Evolutionary conservation across 164 flowering plant species (phyloP).

Genomic region (Stephania cephalantha): DNA sequence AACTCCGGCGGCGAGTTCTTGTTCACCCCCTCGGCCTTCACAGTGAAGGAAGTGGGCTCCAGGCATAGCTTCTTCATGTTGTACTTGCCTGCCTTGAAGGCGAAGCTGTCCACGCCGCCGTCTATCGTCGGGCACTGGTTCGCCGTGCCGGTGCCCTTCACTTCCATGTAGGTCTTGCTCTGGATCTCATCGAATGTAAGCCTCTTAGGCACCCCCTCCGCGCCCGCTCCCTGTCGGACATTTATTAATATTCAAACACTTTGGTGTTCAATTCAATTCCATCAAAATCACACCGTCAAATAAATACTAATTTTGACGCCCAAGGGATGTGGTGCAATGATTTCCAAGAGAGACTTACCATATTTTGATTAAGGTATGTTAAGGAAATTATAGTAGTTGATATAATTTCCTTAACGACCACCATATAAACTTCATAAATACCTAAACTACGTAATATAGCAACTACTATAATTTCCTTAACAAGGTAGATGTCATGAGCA

Average conservation of each 20-base stretch:
- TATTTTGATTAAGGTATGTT: too few species aligned
- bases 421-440: too few species aligned
- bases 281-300: too few species aligned
- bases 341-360: too few species aligned
- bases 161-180: slow-evolving; percentile 96
- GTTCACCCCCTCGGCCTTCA: slow-evolving; percentile 80
- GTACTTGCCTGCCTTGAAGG: slow-evolving; percentile 88
- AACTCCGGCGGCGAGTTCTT: slow-evolving; percentile 86
- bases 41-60: slow-evolving; percentile 95
- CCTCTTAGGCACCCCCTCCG: slow-evolving; percentile 84
- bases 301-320: background rate
- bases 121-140: slow-evolving; percentile 96
- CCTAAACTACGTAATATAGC: too few species aligned
- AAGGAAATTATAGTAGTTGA: too few species aligned
- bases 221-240: slow-evolving; percentile 64
- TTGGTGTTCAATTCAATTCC: background rate
- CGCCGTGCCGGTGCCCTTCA: slow-evolving; percentile 93
- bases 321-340: background rate
- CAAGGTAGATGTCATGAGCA: too few species aligned
- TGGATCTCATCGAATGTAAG: slow-evolving; percentile 92
- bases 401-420: too few species aligned
- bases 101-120: slow-evolving; percentile 60
- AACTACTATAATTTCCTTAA: too few species aligned
- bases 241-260: background rate
- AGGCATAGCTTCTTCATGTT: slow-evolving; percentile 79